Base-by-base conservation (phyloP, 805 yeast species). In the Komagataella phaffii region DNA sequence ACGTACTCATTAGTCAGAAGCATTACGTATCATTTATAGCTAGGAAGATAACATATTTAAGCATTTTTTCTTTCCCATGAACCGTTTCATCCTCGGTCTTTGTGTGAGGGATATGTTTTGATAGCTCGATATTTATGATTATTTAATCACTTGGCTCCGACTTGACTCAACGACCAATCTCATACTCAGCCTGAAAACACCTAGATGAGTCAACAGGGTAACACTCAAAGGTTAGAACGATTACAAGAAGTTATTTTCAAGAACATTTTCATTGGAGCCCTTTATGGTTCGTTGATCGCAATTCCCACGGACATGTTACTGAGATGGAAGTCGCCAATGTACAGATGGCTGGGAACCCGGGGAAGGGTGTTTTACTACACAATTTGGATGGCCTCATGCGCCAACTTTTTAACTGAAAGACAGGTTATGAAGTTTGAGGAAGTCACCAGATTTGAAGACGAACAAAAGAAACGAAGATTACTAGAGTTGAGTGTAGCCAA, bases 311-410 rank as follows among this genome's bases (percentile, higher is more conserved):
- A 67, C 51, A 53, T 67, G 40, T 45, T 68, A 1, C 54, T 68
- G 2, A 54, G 68, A 46, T 68, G 71, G 72, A 57, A 64, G 45
- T 68, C 69, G 1, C 71, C 71, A 14, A 56, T 62, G 24, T 68
- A 65, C 54, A 58, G 72, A 52, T 64, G 68, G 23, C 63, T 67
- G 50, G 72, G 71, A 3, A 53, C 58, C 19, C 55, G 72, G 21
- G 66, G 68, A 19, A 57, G 71, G 43, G 62, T 68, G 2, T 68
- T 67, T 46, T 68, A 65, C 51, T 70, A 68, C 53, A 68, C 72
- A 1, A 64, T 67, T 7, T 62, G 67, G 65, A 58, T 67, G 10
- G 67, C 70, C 1, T 58, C 66, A 6, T 62, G 64, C 45, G 71
- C 71, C 6, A 63, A 68, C 3, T 68, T 66, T 51, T 58, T 60